Evolutionary conservation across 495 filamentous ascomycete genomes (phyloP).

Genomic region (Sabuloglossum arenarium): DNA sequence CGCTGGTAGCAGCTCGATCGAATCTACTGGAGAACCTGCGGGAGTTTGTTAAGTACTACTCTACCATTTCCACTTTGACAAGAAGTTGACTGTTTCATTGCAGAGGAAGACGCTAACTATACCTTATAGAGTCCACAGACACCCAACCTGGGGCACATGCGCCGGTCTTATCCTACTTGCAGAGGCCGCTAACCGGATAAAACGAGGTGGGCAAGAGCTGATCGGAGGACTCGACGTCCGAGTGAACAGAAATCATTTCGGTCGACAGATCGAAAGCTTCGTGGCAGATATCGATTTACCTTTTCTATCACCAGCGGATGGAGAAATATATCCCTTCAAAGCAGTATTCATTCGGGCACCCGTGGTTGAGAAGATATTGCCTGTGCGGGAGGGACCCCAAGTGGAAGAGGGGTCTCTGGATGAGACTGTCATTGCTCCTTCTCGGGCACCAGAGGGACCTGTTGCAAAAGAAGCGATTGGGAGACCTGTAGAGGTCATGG

Average conservation of each 20-base stretch:
- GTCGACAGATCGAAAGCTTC: constrained; percentile 85
- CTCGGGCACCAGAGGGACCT: constrained; percentile 25
- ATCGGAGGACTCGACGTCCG: constrained; percentile 83
- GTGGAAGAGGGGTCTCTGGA: constrained; percentile 26
- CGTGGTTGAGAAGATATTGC: constrained; percentile 68
- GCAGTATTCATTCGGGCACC: constrained; percentile 90
- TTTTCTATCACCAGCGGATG: constrained; percentile 30
- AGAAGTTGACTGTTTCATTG: constrained; percentile 11
- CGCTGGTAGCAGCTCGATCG: constrained; percentile 63
- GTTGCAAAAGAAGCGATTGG: constrained; percentile 22
- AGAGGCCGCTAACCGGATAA: constrained; percentile 71
- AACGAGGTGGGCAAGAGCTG: constrained; percentile 79
- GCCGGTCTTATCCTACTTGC: constrained; percentile 84
- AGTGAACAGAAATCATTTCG: constrained; percentile 91
- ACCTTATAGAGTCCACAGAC: constrained; percentile 35
- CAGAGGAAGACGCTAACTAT: background rate
- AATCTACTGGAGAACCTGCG: constrained; percentile 67
- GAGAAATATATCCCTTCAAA: constrained; percentile 29
- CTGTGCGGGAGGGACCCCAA: constrained; percentile 29
- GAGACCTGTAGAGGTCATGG: constrained; percentile 27
- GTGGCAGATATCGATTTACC: constrained; percentile 52
- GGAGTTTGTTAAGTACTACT: constrained; percentile 69
- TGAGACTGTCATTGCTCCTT: constrained; percentile 48
- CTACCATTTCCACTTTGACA: constrained; percentile 1
- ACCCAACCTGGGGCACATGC: constrained; percentile 91